Evolutionary conservation across 306 rosid species (phyloP).

Genomic region (Cucumis melo): DNA sequence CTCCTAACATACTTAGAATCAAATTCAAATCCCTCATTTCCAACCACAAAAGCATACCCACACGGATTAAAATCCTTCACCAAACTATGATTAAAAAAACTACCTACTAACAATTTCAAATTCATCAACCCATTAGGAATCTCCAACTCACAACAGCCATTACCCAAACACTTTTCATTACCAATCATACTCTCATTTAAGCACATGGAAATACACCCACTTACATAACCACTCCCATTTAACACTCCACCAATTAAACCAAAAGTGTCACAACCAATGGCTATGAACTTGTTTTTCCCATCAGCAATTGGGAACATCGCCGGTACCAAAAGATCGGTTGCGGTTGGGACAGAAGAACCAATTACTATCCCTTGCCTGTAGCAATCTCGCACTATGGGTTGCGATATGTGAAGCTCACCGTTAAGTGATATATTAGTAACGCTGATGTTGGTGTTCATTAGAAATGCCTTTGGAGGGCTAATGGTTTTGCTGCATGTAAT

Average conservation of each 20-base stretch:
- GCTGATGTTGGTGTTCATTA: neutral
- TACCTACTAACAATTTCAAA: fast-evolving
- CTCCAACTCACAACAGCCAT: conserved; percentile 25
- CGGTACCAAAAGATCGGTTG: neutral
- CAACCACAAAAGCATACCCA: conserved; percentile 15
- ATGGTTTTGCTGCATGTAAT: conserved; percentile 5
- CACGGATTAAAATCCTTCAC: conserved; percentile 12
- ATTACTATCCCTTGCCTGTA: neutral
- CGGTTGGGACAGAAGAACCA: neutral
- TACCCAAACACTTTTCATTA: conserved; percentile 18
- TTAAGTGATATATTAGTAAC: conserved; percentile 2
- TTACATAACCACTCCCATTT: neutral
- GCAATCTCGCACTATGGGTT: neutral
- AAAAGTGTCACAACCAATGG: conserved; percentile 21
- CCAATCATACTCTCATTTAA: neutral
- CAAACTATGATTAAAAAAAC: neutral
- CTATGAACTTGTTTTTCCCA: conserved; percentile 11
- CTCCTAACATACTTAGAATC: neutral
- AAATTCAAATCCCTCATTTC: conserved; percentile 12
- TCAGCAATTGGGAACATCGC: neutral
- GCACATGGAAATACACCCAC: conserved; percentile 20
- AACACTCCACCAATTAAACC: fast-evolving
- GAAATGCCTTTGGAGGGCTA: neutral
- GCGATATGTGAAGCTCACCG: neutral
- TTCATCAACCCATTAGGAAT: conserved; percentile 6